Base-by-base conservation (phyloP, 177 flowering plant species). In the Vitis hybrid region DNA sequence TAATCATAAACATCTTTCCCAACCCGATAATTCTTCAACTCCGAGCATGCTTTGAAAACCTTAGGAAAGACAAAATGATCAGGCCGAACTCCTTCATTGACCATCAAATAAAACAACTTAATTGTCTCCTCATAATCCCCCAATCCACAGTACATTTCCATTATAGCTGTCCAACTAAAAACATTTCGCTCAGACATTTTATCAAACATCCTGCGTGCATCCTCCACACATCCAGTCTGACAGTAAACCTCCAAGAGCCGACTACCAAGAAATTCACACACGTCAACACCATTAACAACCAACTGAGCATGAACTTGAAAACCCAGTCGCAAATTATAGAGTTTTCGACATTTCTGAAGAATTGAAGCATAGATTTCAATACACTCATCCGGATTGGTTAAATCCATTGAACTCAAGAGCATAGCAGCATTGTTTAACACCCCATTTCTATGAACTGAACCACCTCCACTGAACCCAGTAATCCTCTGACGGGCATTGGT, bases 1-100 rank as follows among this genome's bases (percentile, higher is more conserved):
- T 79, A 77, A 73, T 81, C 74, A 64, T 81, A 79, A 61, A 81
- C 78, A 59, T 74, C 72, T 50, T 76, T 78, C 51, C 82, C 84
- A 8, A 69, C 62, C 24, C 21, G 32, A 67, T 74, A 79, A 61
- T 77, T 64, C 70, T 40, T 77, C 51, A 73, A 52, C 65, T 77
- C 74, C 7, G 80, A 68, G 69, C 80, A 77, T 9, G 80, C 80
- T 67, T 77, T 77, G 56, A 70, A 77, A 48, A 73, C 71, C 69
- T 77, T 77, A 2, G 80, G 80, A 46, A 73, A 74, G 4, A 77
- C 58, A 64, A 74, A 78, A 56, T 78, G 77, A 78, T 78, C 81
- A 18, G 81, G 81, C 2, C 72, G 64, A 71, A 78, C 73, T 11
- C 78, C 78, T 54, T 78, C 72, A 7, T 56, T 61, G 52, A 74